Evolutionary conservation across 306 rosid genomes (phyloP), one percentile per base, ranked within the genome.

Genomic region (Rosa chinensis): DNA sequence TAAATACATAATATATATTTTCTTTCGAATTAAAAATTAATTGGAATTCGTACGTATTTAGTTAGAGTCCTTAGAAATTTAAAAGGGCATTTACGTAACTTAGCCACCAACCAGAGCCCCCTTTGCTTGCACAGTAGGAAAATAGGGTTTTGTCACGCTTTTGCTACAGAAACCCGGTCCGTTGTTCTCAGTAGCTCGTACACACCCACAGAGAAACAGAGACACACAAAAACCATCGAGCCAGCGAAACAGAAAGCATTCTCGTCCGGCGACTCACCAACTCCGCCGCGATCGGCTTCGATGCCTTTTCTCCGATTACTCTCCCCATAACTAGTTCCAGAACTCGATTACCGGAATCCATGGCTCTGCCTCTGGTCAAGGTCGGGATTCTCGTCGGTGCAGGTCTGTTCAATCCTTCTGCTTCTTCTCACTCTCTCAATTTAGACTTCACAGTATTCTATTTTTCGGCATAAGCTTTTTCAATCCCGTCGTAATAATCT

Each of bases 371-470:
- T 64, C 80, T 93, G 47, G 97, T 90, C 71, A 96, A 87, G 91
- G 84, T 96, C 63, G 83, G 92, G 85, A 87, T 96, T 84, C 88
- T 96, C 82, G 73, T 96, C 16, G 98, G 99, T 45, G 99, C 99
- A 88, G 99, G 99, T 96, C 64, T 73, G 58, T 74, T 17, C 86
- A 73, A 40, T 72, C 52, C 32, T 78, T 32, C 18, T 23, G 1
- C 39, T 20, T 12, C 40, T n/a, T 10, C 4, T 20, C 18, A 8
- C 64, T 45, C 49, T 13, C 18, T 28, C 28, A 23, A 47, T 79
- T 76, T 35, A 25, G 20, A 32, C 50, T 20, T 78, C 17, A 52
- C 55, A 40, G 23, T 17, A 8, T 18, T 78, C 8, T 77, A 7
- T 44, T 74, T 48, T 52, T 32, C 3, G 32, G 48, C 42, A 18